Base-by-base conservation (phyloP, 768 basidiomycete species). In the Pisolithus orientalis region DNA sequence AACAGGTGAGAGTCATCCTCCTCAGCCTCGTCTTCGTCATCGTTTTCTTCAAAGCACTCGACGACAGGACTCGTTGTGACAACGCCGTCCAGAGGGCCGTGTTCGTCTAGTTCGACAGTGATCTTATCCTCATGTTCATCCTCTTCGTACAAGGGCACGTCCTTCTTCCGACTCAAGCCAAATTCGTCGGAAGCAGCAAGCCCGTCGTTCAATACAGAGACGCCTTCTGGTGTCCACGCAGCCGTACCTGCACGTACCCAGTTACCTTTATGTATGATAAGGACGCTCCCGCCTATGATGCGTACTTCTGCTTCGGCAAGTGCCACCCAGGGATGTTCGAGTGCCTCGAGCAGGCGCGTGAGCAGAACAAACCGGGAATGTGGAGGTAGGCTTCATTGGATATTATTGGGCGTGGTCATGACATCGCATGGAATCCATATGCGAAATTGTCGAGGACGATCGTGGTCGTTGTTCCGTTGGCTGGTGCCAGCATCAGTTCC, bases 381-480 rank as follows among this genome's bases (percentile, higher is more conserved):
- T 0, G 63, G 57, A 5, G 85, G 85, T 4, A 90, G 79, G 7
- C 90, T 89, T 1, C 63, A 53, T 24, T 47, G 46, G 32, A 47
- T 29, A 14, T 13, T 14, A 10, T 16, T 5, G 7, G 44, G 13
- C 6, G 27, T 6, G 9, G n/a, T 29, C 17, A 61, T 50, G 6
- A 58, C 45, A 47, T 55, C 53, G 13, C 58, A 34, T 69, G 59
- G 72, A 94, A 97, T 1, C 75, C 63, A 57, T 85, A 68, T 2
- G 87, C 70, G 11, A 94, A 71, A 66, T 99, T 97, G 70, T 94
- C 86, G 3, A 99, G 70, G 29, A 95, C 90, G 49, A 95, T 72
- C 53, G 81, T 84, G 74, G 94, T 83, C 74, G 57, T 58, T 1
- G 73, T 66, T 76, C 79, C 81, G 77, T 76, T 80, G 55, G 72